phyloP scores from a whole-genome alignment of 139 green algal species.

The Picochlorum sp. region DNA sequence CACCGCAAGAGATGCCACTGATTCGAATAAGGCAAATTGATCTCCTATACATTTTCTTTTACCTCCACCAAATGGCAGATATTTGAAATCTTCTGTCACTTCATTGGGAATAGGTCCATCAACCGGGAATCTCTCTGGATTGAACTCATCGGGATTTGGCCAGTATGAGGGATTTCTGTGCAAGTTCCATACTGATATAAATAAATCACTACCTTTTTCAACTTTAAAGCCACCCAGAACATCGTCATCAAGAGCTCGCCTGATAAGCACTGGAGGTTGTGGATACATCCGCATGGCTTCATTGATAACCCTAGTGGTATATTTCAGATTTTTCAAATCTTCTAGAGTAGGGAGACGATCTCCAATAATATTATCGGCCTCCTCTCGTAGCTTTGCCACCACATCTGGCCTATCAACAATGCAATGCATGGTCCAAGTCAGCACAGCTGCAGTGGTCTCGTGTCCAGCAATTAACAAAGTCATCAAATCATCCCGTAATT shows the following conservation, averaged over 20 bases:
- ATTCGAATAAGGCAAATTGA: constrained; percentile 89
- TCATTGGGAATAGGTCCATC: constrained; percentile 64
- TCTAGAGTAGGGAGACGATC: constrained; percentile 54
- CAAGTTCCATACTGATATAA: constrained; percentile 86
- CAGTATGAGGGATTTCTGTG: constrained; percentile 59
- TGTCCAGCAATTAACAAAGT: constrained; percentile 95
- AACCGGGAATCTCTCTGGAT: constrained; percentile 60
- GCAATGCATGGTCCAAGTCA: constrained; percentile 87
- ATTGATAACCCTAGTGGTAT: constrained; percentile 71
- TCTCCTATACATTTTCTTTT: constrained; percentile 78
- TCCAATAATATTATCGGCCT: constrained; percentile 61
- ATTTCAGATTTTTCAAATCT: constrained; percentile 44
- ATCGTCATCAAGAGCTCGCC: constrained; percentile 50
- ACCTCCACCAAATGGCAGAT: constrained; percentile 80
- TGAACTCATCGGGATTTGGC: constrained; percentile 61
- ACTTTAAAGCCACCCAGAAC: constrained; percentile 24
- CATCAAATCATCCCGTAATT: constrained; percentile 97
- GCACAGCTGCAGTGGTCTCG: constrained; percentile 91
- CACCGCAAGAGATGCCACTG: constrained; percentile 67
- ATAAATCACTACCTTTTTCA: constrained; percentile 60
- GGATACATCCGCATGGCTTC: constrained; percentile 91
- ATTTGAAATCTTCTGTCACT: constrained; percentile 32
- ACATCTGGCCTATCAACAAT: constrained; percentile 61
- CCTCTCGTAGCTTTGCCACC: constrained; percentile 31
- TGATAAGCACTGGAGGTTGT: constrained; percentile 91